These are phyloP conservation scores for Candida manassasensis DNA, from an alignment of 805 yeast genomes.

Conservation along the genomic window DNA sequence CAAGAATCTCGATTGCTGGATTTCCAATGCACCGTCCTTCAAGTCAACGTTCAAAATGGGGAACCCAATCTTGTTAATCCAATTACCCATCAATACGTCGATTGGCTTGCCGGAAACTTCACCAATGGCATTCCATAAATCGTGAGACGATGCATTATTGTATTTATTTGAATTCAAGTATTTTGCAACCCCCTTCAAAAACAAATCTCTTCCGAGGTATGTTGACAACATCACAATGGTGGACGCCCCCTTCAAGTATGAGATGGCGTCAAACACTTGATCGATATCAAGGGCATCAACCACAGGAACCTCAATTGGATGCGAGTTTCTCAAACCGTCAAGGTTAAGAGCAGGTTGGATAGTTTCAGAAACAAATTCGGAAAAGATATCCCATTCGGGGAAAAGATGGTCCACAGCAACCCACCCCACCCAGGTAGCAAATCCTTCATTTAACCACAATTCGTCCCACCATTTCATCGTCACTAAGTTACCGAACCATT, in stretches of 20 bases:
- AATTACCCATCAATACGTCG: slow-evolving; percentile 53
- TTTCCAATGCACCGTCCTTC: slow-evolving; percentile 29
- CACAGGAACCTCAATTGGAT: slow-evolving; percentile 82
- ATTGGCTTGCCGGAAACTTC: slow-evolving; percentile 63
- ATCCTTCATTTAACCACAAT: slow-evolving; percentile 85
- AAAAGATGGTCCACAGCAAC: slow-evolving; percentile 61
- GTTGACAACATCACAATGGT: slow-evolving; percentile 72
- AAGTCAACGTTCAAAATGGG: slow-evolving; percentile 57
- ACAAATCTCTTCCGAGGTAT: slow-evolving; percentile 62
- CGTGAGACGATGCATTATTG: slow-evolving; percentile 69
- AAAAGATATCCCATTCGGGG: slow-evolving; percentile 81
- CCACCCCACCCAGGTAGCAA: slow-evolving; percentile 84
- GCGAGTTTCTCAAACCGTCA: slow-evolving; percentile 60
- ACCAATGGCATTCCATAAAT: slow-evolving; percentile 65
- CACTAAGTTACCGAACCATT: slow-evolving; percentile 87
- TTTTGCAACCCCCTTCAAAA: slow-evolving; percentile 66
- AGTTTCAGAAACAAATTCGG: slow-evolving; percentile 47
- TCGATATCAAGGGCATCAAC: slow-evolving; percentile 72
- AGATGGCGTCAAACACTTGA: slow-evolving; percentile 77
- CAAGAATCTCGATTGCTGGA: slow-evolving; percentile 59
- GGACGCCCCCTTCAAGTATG: slow-evolving; percentile 79
- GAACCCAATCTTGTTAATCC: slow-evolving; percentile 73
- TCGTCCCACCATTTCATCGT: slow-evolving; percentile 96
- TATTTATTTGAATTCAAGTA: slow-evolving; percentile 61
- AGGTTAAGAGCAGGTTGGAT: slow-evolving; percentile 48